These are phyloP conservation scores for Fomitopsis betulina DNA, from an alignment of 1,284 basidiomycete genomes.

Conservation along the genomic window DNA sequence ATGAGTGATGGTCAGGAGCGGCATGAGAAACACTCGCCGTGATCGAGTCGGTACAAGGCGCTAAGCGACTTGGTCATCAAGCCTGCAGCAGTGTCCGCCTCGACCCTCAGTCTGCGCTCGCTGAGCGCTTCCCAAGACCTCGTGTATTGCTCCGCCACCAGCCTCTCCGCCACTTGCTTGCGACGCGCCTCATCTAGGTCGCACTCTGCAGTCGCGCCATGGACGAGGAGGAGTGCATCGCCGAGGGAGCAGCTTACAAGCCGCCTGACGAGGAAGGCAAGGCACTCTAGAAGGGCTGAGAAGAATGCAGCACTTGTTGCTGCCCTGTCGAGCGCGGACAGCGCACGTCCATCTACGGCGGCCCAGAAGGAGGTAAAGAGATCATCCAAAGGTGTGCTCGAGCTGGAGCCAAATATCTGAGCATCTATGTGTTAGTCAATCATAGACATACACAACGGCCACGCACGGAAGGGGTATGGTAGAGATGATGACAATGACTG, in stretches of 20 bases:
- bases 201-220: neutral
- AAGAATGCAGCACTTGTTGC: slow-evolving; percentile 59
- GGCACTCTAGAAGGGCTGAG: slow-evolving; percentile 65
- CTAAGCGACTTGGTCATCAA: slow-evolving; percentile 41
- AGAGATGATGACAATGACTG: slow-evolving; percentile 72
- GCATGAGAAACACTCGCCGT: slow-evolving; percentile 30
- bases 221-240: slow-evolving; percentile 11
- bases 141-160: slow-evolving; percentile 44
- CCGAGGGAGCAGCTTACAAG: slow-evolving; percentile 22
- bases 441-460: neutral
- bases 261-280: slow-evolving; percentile 51
- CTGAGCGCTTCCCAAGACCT: slow-evolving; percentile 47
- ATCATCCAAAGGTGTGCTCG: slow-evolving; percentile 29
- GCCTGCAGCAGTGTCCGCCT: slow-evolving; percentile 38
- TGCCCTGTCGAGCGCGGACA: slow-evolving; percentile 49
- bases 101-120: slow-evolving; percentile 39
- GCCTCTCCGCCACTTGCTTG: slow-evolving; percentile 16
- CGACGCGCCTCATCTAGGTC: slow-evolving; percentile 3
- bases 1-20: neutral
- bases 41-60: slow-evolving; percentile 36
- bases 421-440: neutral
- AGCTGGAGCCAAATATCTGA: slow-evolving; percentile 15
- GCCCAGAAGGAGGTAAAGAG: slow-evolving; percentile 77
- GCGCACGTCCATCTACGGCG: slow-evolving; percentile 61
- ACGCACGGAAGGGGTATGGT: slow-evolving; percentile 66